Evolutionary conservation across 106 monocot genomes (phyloP), one percentile per base, ranked within the genome.

Genomic region (Narthecium ossifragum): DNA sequence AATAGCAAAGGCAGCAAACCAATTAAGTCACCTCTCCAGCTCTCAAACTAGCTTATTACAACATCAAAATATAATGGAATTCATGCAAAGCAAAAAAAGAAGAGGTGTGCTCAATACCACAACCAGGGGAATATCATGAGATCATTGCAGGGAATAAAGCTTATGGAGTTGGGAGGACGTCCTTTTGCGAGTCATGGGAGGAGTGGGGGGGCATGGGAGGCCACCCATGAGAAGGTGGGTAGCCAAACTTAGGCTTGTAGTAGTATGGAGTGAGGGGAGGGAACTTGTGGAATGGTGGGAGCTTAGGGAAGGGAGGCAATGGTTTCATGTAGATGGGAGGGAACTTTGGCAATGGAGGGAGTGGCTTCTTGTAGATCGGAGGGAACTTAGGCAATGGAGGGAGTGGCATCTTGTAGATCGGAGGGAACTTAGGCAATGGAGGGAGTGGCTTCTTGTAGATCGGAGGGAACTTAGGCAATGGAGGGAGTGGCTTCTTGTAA

Each of bases 321-420:
- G 71, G 63, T 56, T 71, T 71, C 34, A 56, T 63, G 40, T 70
- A 43, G 3, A 71, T 3, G 1, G 68, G 68, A 18, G 54, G 28
- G 17, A 3, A 31, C 1, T 28, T 26, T 1, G 49, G 4, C 30
- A 28, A 30, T 22, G 18, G 18, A 41, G 12, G 62, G 10, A 34
- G 11, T 8, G 62, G 62, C 14, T 28, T 18, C 32, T 49, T 49
- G 32, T 62, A 46, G 4, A 31, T 21, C 0, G 61, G 61, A 25
- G 59, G 7, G 15, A 21, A 21, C 0, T 15, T 15, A 0, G 26
- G 2, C 26, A 22, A 22, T 25, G 26, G 31, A n/a, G n/a, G n/a
- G n/a, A n/a, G n/a, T n/a, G n/a, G n/a, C n/a, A n/a, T n/a, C n/a
- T n/a, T n/a, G n/a, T n/a, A n/a, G n/a, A n/a, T n/a, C n/a, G n/a